Evolutionary conservation across 768 basidiomycete species (phyloP), one percentile per base, ranked within the genome.

Genomic region (Melanogaster broomeanus): DNA sequence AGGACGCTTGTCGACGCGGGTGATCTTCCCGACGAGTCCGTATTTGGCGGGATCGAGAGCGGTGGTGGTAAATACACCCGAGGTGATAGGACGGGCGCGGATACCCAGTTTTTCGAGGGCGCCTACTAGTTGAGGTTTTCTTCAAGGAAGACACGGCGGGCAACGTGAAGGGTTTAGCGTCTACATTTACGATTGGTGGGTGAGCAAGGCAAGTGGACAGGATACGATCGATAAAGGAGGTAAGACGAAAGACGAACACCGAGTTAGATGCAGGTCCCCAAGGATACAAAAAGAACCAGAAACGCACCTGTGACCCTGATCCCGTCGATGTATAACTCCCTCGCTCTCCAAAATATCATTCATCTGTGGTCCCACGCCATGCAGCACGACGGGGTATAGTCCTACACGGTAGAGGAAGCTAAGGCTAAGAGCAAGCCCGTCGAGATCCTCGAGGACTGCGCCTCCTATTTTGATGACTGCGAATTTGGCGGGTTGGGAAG

Each of bases 381-480:
- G 97, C 6, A 99, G 81, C 44, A 99, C 85, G 53, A 99, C 89
- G 0, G 97, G 97, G 74, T 96, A 99, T n/a, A 99, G 82, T 4
- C 97, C 97, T 43, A 99, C 88, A 27, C 94, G 85, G 73, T 96
- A 96, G 52, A 99, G 77, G 78, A 98, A 99, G 72, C 93, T 95
- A 61, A 99, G 79, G 57, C 90, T 96, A 45, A 95, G 83, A 5
- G 95, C 94, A 42, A 99, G 85, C 59, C 98, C 95, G 56, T 98
- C 89, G 46, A 98, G 75, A 53, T 98, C 83, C 61, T 87, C 89
- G 6, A 99, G 79, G 38, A 98, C 95, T 8, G 92, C 96, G 42
- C 97, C 97, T 53, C 97, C 97, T 61, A 99, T 86, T 74, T 99
- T 99, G 79, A 99, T 87, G 53, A 99, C 97, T 34, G 93, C 94